Evolutionary conservation across 1,284 basidiomycete species (phyloP), one percentile per base, ranked within the genome.

Genomic region (Flammula alnicola): DNA sequence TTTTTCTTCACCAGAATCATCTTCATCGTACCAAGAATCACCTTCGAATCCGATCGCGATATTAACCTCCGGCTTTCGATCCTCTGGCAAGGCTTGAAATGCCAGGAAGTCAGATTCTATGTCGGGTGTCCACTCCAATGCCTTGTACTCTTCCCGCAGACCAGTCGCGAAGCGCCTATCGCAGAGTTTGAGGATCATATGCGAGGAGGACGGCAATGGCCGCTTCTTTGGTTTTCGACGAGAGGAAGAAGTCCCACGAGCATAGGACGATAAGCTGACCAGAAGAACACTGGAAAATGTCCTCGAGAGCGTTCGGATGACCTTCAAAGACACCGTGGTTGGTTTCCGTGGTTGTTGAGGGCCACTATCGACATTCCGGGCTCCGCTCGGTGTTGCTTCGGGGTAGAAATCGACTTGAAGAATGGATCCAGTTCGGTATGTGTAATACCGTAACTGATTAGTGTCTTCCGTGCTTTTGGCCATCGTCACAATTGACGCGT

Each of bases 231-330:
- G 32, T 9, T 27, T 12, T 5, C 31, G 32, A 30, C 27, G 22
- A 9, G 26, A 19, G 10, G 33, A 25, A 32, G 39, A 23, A 16
- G 30, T 22, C 3, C 30, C 30, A 5, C 44, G 45, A 23, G 32
- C 23, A 16, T 36, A 44, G 11, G 46, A 46, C 6, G 26, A 20
- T 25, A 30, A 29, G 5, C 49, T 31, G 3, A 54, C 55, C 11
- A 57, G 38, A 11, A 57, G 43, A 16, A 54, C 55, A 16, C 55
- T 54, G 22, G 52, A 54, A 31, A 54, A 51, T 23, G 55, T 57
- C 5, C 30, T 54, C n/a, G 52, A 47, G 23, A 57, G 44, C 14
- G 55, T 54, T 19, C 38, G 27, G 32, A 54, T 25, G 20, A 57
- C 49, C 16, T 44, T 44, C 14, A 51, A 25, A 9, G 53, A 44